Conservation (phyloP, 768 basidiomycete genomes). For the Tricholoma bakamatsutake region DNA sequence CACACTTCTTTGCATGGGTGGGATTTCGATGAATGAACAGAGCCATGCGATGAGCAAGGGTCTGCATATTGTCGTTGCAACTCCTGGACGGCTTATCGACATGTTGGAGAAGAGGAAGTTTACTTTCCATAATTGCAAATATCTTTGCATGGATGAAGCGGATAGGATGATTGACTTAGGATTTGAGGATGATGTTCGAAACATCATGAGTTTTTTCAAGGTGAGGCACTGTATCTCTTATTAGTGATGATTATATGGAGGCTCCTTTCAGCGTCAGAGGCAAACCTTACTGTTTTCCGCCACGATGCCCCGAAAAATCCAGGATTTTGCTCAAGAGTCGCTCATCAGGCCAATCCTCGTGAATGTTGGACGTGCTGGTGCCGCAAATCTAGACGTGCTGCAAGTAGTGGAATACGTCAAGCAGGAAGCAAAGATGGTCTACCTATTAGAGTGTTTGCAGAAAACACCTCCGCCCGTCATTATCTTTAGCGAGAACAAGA, state of each 20-base stretch:
- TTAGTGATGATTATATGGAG: constrained; percentile 1
- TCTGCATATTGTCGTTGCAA: constrained; percentile 93
- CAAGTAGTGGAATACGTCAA: constrained; percentile 99
- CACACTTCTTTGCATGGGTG: constrained; percentile 90
- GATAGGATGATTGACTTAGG: constrained; percentile 99
- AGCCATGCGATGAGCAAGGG: constrained; percentile 87
- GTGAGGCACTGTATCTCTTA: constrained; percentile 33
- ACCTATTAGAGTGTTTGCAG: constrained; percentile 93
- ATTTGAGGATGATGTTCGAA: constrained; percentile 97
- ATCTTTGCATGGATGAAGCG: constrained; percentile 97
- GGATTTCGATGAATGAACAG: constrained; percentile 98
- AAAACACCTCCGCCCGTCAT: constrained; percentile 98
- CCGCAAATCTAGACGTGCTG: constrained; percentile 93
- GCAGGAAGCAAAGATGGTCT: constrained; percentile 99
- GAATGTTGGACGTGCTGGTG: constrained; percentile 97
- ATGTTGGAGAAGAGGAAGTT: constrained; percentile 96
- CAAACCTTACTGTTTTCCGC: constrained; percentile 98
- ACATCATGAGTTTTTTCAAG: constrained; percentile 99
- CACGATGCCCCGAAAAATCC: constrained; percentile 98
- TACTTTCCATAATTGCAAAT: constrained; percentile 92
- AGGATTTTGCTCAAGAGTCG: constrained; percentile 96
- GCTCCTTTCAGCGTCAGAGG: constrained; percentile 70
- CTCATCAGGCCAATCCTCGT: constrained; percentile 93
- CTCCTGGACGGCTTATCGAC: constrained; percentile 94
- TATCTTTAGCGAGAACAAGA: constrained; percentile 98